phyloP scores from a whole-genome alignment of 257 asterid genomes.

The Linderniella brevidens region DNA sequence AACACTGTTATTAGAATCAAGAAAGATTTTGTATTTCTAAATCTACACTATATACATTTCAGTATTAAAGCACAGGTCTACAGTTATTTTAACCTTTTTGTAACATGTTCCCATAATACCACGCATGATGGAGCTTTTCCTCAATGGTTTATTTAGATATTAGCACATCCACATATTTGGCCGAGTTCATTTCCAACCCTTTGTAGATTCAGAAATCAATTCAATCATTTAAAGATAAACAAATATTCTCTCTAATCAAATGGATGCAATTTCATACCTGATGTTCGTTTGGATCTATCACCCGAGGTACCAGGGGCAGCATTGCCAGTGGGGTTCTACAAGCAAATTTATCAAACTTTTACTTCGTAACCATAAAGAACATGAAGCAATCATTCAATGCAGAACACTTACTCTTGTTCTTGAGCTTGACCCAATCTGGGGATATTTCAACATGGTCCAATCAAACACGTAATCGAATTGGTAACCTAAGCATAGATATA shows the following conservation, averaged over 20 bases:
- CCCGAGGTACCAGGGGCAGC: constrained; percentile 76
- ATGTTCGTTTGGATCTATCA: constrained; percentile 60
- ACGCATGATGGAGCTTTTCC: no score
- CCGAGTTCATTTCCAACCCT: no score
- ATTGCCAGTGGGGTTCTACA: constrained; percentile 54
- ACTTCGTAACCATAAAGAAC: constrained; percentile 4
- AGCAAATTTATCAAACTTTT: constrained; percentile 8
- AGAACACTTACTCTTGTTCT: constrained; percentile 47
- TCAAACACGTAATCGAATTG: constrained; percentile 94
- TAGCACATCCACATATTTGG: no score
- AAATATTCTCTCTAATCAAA: no score
- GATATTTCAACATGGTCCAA: constrained; percentile 91
- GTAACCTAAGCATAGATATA: constrained; percentile 39
- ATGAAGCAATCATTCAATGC: constrained; percentile 8
- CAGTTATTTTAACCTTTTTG: no score
- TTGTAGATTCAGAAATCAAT: no score
- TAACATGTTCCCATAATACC: no score
- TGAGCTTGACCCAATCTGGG: constrained; percentile 80
- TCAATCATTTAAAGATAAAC: background rate
- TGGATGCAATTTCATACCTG: constrained; percentile 30
- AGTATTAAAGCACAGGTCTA: no score
- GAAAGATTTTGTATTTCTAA: no score
- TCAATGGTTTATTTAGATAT: no score
- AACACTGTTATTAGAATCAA: no score
- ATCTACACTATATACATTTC: no score